These are phyloP conservation scores for Globisporangium cystogenes DNA, from an alignment of 352 stramenopile genomes.

Conservation along the genomic window DNA sequence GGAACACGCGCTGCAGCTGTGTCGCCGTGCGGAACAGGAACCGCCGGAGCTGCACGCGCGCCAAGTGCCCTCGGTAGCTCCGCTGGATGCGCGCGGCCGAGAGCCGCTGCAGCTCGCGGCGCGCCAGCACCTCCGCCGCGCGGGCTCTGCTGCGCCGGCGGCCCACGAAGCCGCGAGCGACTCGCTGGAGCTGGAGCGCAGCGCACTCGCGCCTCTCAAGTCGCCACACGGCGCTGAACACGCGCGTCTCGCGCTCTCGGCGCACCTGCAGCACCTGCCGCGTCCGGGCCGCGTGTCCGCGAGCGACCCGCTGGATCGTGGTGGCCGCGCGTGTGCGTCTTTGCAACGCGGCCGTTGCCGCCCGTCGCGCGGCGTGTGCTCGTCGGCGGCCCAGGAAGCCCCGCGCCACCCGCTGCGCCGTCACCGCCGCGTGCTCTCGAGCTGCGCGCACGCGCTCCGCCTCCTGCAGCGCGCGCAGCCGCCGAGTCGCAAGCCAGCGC, in stretches of 20 bases:
- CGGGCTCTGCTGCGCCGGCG: slow-evolving; percentile 19
- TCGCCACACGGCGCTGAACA: slow-evolving; percentile 15
- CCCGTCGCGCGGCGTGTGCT: slow-evolving; percentile 15
- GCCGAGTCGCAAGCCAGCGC: slow-evolving; percentile 22
- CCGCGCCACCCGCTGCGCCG: slow-evolving; percentile 34
- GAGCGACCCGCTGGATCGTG: slow-evolving; percentile 35
- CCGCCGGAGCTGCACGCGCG: slow-evolving; percentile 28
- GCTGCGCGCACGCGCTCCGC: slow-evolving; percentile 26
- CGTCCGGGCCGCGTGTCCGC: slow-evolving; percentile 21
- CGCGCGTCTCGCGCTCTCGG: slow-evolving; percentile 10
- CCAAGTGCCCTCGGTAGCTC: slow-evolving; percentile 44
- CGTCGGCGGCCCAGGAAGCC: slow-evolving; percentile 32
- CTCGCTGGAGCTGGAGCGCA: slow-evolving; percentile 31
- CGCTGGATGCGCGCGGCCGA: slow-evolving; percentile 42
- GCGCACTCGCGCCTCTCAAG: slow-evolving; percentile 11
- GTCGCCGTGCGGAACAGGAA: slow-evolving; percentile 33
- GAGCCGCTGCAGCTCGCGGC: slow-evolving; percentile 16
- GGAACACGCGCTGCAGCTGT: slow-evolving; percentile 47
- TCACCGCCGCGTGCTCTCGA: slow-evolving; percentile 22
- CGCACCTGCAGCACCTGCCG: slow-evolving; percentile 2
- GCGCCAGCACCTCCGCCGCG: slow-evolving; percentile 14
- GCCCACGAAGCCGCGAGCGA: slow-evolving; percentile 34
- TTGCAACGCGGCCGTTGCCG: slow-evolving; percentile 13
- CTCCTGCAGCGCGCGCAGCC: slow-evolving; percentile 28
- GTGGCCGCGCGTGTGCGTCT: slow-evolving; percentile 18